Conservation (phyloP, 129 eudicot species). For the Flaveria robusta region DNA sequence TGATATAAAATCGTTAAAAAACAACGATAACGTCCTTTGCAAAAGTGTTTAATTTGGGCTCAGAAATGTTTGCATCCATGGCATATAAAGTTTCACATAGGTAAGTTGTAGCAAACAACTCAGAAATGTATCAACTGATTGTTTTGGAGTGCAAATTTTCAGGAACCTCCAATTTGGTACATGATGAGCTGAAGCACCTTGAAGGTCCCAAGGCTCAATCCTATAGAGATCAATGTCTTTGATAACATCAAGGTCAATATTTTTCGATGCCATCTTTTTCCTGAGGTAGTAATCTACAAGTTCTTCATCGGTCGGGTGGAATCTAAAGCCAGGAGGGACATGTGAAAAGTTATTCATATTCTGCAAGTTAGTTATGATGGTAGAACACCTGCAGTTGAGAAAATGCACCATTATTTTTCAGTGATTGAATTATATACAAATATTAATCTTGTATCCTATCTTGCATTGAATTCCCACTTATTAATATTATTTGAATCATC, state of each 20-base stretch:
- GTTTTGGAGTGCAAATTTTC: slow-evolving; percentile 26
- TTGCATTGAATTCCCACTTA: not conserved
- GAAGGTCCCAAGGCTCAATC: slow-evolving; percentile 98
- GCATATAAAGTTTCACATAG: slow-evolving; percentile 18
- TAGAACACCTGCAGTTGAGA: slow-evolving; percentile 42
- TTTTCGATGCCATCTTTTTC: slow-evolving; percentile 72
- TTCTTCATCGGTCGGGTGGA: slow-evolving; percentile 95
- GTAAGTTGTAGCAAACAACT: slow-evolving; percentile 37
- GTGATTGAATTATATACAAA: not conserved
- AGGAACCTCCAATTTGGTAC: slow-evolving; percentile 28
- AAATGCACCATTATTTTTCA: slow-evolving; percentile 11
- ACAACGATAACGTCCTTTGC: not conserved
- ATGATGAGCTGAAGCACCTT: slow-evolving; percentile 53
- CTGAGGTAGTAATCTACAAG: slow-evolving; percentile 87
- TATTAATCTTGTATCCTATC: not conserved
- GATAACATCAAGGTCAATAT: slow-evolving; percentile 83
- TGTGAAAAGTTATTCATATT: slow-evolving; percentile 75
- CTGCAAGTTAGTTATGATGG: slow-evolving; percentile 16
- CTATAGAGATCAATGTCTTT: slow-evolving; percentile 86
- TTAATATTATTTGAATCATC: not conserved
- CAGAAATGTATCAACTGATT: slow-evolving; percentile 36
- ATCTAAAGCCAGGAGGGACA: slow-evolving; percentile 94
- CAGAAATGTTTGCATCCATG: slow-evolving; percentile 30
- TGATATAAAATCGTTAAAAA: not conserved
- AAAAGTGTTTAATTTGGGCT: slow-evolving; percentile 16